Base-by-base conservation (phyloP, 768 basidiomycete species). In the Boletellus ananas region DNA sequence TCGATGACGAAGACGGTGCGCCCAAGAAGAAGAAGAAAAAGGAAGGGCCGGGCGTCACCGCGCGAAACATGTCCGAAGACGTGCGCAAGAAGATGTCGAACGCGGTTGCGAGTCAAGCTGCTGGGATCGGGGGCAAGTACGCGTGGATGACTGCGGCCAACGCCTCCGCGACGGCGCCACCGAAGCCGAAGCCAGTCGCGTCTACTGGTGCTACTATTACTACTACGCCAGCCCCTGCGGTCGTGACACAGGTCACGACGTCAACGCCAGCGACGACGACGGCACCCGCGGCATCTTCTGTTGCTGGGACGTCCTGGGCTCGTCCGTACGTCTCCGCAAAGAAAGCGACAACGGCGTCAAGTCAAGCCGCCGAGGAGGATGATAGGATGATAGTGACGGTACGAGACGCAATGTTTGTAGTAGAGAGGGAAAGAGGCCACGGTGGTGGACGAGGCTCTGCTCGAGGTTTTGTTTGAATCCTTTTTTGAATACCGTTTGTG, bases 61-160 rank as follows among this genome's bases (percentile, higher is more conserved):
- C 90, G 47, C 74, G 87, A 49, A 93, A 92, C 62, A 90, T 94
- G 88, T 86, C 84, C 6, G 92, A 93, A 67, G 92, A 94, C 58
- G 87, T 91, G 59, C 75, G 85, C 57, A 94, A 94, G 76, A 92
- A 90, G 65, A 84, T 94, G 84, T 87, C 86, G 31, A 92, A 95
- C 65, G 87, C 87, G 20, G 87, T 89, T 6, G 92, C 92, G 20
- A 86, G 84, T 56, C 90, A 90, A 63, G 90, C 90, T 6, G 89
- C 90, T n/a, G 92, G 92, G 0, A 63, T 90, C 18, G 81, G 84
- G 1, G 83, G 86, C 18, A 86, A 85, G 67, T 94, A 93, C 59
- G 77, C 87, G 14, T 94, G 92, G 92, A 90, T 94, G 89, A 90
- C 73, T 14, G 79, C 86, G 6, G 79, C 81, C 3, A 79, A 74